Conservation (phyloP, 306 rosid genomes). For the Hylodesmum podocarpum region DNA sequence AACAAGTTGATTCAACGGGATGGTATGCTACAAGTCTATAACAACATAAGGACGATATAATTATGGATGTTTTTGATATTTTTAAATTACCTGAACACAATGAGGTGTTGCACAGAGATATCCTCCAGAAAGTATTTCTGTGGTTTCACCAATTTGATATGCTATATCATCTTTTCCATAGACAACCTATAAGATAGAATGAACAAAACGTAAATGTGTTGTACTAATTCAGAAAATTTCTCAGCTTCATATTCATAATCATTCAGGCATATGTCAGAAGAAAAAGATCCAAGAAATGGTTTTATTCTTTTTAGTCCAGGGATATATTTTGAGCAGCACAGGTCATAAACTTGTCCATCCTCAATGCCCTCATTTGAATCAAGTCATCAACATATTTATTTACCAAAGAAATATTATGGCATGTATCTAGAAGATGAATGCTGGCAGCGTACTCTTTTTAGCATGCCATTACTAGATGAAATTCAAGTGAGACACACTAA, state of each 20-base stretch:
- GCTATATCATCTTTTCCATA: constrained; percentile 87
- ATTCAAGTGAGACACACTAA: neutral
- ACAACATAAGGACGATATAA: neutral
- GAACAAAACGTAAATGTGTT: constrained; percentile 11
- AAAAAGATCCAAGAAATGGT: constrained; percentile 3
- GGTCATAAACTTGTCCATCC: neutral
- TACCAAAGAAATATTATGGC: neutral
- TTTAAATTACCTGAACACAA: constrained; percentile 73
- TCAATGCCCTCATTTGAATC: constrained; percentile 3
- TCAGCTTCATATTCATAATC: constrained; percentile 5
- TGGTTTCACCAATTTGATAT: constrained; percentile 94
- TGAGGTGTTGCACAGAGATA: constrained; percentile 97
- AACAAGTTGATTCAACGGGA: neutral
- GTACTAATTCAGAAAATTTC: neutral
- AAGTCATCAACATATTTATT: neutral
- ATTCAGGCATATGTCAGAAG: neutral
- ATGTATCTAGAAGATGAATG: neutral
- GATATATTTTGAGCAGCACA: constrained; percentile 6
- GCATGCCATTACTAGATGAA: neutral
- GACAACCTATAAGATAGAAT: constrained; percentile 55
- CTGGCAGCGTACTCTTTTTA: neutral
- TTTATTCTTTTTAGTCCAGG: constrained; percentile 8
- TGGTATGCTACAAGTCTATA: neutral
- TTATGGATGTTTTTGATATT: neutral
- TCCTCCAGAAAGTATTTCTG: constrained; percentile 87